Evolutionary conservation across 2,329 filamentous ascomycete species (phyloP).

Genomic region (Teratosphaeria epicoccoides): DNA sequence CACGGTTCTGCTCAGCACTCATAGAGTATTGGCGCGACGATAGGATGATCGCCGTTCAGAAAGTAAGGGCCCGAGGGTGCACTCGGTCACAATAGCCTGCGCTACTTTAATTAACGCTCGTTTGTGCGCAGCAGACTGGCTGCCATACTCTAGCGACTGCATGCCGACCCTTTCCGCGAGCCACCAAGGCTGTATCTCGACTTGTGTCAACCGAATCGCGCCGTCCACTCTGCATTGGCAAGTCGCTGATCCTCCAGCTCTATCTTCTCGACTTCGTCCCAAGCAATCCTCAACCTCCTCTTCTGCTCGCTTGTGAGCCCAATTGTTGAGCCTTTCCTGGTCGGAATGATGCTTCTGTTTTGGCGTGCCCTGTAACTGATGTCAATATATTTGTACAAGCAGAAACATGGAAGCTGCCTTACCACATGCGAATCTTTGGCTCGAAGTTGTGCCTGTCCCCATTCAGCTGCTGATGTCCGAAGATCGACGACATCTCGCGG

Average conservation of each 20-base stretch:
- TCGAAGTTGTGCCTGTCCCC: neutral
- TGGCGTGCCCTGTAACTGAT: neutral
- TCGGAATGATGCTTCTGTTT: neutral
- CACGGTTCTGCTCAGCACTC: neutral
- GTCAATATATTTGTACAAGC: neutral
- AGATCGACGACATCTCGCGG: neutral
- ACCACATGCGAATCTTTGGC: neutral
- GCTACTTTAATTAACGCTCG: too few relatives aligned
- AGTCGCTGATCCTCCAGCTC: neutral
- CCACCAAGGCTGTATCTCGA: neutral
- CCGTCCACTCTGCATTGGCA: neutral
- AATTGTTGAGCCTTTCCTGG: neutral
- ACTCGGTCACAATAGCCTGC: too few relatives aligned
- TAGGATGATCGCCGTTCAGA: neutral
- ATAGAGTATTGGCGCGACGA: neutral
- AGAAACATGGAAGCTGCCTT: neutral
- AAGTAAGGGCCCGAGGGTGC: too few relatives aligned
- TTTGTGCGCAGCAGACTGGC: too few relatives aligned
- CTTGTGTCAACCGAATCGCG: neutral
- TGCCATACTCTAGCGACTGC: too few relatives aligned
- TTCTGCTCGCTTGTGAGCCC: neutral
- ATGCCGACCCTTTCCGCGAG: neutral
- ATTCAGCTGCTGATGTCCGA: neutral
- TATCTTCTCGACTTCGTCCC: neutral
- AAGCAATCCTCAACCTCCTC: neutral